Evolutionary conservation across 768 basidiomycete genomes (phyloP), one percentile per base, ranked within the genome.

Genomic region (Coprinellus micaceus): DNA sequence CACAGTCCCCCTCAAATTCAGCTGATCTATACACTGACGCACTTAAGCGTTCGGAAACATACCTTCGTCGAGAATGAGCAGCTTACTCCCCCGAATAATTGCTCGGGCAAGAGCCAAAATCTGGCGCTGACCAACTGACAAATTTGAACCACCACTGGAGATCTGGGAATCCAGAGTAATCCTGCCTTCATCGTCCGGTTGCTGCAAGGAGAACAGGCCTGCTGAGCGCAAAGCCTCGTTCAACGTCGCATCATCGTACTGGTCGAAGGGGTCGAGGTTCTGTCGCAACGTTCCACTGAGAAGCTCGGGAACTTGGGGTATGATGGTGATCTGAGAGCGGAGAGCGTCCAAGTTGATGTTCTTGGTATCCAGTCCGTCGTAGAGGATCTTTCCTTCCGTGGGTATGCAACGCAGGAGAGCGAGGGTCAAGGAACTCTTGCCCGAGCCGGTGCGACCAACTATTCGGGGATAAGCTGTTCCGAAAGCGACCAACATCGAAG

Each of bases 91-190:
- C 13, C 79, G 71, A 10, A 84, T 69, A 53, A 83, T 73, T 6
- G 81, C 82, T 39, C 82, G 72, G 7, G 84, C 84, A 66, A 86
- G 72, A 15, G 83, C 82, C 46, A 86, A 76, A 52, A 86, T 76
- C 61, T 90, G 88, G 13, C 88, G 69, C 63, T 90, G 87, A 24
- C 88, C 88, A 50, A 86, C 82, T 1, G 84, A 86, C 61, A 89
- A 80, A 67, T 89, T 89, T 28, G 77, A 67, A 7, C 88, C 88
- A 9, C 86, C 86, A 1, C 68, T 72, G 21, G 73, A 65, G 36
- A 81, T 71, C 13, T 61, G 48, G 28, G 68, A 77, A 45, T 81
- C 77, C 28, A 82, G 69, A 11, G 72, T 75, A 37, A 80, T 69
- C 73, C 71, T 41, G 74, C 80, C 51, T 80, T 82, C 64, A 72